Base-by-base conservation (phyloP, 2,329 filamentous ascomycete species). In the Mycosphaerelloides madeirae region DNA sequence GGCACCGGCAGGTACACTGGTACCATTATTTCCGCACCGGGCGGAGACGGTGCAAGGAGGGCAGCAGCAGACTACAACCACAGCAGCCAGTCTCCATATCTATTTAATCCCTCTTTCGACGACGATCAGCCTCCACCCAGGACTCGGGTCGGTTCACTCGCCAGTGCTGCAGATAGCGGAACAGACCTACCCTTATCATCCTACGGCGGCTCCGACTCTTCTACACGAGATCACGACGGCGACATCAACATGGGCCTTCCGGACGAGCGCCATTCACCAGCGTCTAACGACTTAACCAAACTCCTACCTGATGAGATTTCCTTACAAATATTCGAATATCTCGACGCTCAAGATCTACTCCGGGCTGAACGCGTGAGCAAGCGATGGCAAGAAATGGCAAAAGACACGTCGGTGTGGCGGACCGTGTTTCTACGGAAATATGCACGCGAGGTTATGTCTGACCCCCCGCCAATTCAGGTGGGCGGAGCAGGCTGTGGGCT, bases 321-420 rank as follows among this genome's bases (percentile, higher is more conserved):
- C 48, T 73, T 78, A 19, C 70, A 77, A 32, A 72, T 84, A 39
- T 70, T 85, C 43, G 75, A 77, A 1, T 77, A 76, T 56, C 71
- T 84, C 31, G 80, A 83, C 50, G 74, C 75, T 5, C 62, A 67
- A 31, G 78, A 78, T 5, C 68, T 85, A 33, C 69, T 75, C 43
- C 68, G 68, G 38, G 72, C 74, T 22, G 77, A 80, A 56, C 62
- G 70, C 13, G 79, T 84, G 15, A 80, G 74, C n/a, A 70, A 63
- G 34, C 60, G 65, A 39, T 85, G 81, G 81, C 64, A 72, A 49
- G 65, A 70, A 15, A 67, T 77, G 47, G 78, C 78, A 22, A 69
- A 69, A 13, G 79, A 78, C 18, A 70, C 69, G 18, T 74, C 79
- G 52, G 77, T 83, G 34, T 84, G 81, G 81, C 76, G 75, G 43